Evolutionary conservation across 306 rosid species (phyloP).

Genomic region (Pterocarpus macrocarpus): DNA sequence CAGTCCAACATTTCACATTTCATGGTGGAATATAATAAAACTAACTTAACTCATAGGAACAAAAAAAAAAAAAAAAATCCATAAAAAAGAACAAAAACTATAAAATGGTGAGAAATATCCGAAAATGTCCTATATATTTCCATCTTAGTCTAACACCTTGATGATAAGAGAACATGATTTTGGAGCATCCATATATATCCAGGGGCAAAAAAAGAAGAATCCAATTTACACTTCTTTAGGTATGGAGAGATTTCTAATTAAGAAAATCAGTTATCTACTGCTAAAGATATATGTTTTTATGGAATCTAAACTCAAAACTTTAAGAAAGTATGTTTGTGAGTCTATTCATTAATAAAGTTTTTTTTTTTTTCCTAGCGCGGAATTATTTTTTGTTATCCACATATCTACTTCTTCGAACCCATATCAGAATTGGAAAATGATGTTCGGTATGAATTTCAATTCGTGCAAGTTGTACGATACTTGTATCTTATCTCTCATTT

Average conservation of each 20-base stretch:
- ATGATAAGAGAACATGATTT: neutral
- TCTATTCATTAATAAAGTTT: too few relatives aligned
- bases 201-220: too few relatives aligned
- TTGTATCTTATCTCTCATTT: too few relatives aligned
- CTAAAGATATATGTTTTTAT: neutral
- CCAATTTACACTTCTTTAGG: neutral
- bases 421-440: too few relatives aligned
- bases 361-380: too few relatives aligned
- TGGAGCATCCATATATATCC: neutral
- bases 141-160: neutral
- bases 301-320: too few relatives aligned
- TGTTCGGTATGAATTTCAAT: too few relatives aligned
- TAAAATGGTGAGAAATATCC: neutral
- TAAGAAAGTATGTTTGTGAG: too few relatives aligned
- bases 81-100: neutral
- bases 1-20: neutral
- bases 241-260: neutral
- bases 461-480: too few relatives aligned
- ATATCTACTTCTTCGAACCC: too few relatives aligned
- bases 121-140: neutral
- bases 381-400: too few relatives aligned
- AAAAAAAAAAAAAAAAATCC: neutral
- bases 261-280: neutral
- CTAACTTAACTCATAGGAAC: too few relatives aligned
- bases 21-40: constrained; percentile 21